phyloP scores from a whole-genome alignment of 106 monocot genomes.

The Dactylorhiza incarnata region DNA sequence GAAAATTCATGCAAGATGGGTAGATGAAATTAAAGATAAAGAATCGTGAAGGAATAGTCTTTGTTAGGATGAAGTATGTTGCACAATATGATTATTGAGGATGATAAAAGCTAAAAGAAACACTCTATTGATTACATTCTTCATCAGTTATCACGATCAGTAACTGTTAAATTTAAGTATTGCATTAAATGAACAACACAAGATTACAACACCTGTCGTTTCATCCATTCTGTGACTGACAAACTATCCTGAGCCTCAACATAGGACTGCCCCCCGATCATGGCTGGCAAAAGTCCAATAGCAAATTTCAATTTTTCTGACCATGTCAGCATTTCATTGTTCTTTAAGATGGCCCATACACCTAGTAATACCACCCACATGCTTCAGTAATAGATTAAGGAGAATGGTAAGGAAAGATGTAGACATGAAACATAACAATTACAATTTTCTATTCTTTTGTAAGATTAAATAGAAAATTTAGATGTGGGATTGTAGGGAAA shows the following conservation, averaged over 20 bases:
- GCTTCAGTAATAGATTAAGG: not conserved
- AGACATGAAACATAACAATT: too few species aligned
- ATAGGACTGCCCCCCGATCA: constrained; percentile 87
- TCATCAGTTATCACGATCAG: not conserved
- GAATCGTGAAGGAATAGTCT: not conserved
- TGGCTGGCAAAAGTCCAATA: constrained; percentile 91
- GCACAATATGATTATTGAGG: not conserved
- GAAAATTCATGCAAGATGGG: too few species aligned
- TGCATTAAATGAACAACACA: not conserved
- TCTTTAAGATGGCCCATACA: constrained; percentile 92
- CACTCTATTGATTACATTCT: not conserved
- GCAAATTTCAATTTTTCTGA: constrained; percentile 92
- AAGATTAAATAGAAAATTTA: too few species aligned
- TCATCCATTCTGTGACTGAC: constrained; percentile 93
- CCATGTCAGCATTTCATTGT: constrained; percentile 99
- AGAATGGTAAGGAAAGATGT: not conserved
- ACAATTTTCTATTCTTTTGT: too few species aligned
- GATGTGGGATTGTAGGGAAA: too few species aligned
- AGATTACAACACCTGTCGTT: constrained; percentile 47
- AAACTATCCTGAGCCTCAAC: constrained; percentile 96
- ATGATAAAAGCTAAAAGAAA: not conserved
- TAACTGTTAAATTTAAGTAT: not conserved
- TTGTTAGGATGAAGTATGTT: not conserved
- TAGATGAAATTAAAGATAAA: too few species aligned
- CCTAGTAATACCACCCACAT: constrained; percentile 29